Base-by-base conservation (phyloP, 495 filamentous ascomycete genomes). In the Penicillium simplicissimum region DNA sequence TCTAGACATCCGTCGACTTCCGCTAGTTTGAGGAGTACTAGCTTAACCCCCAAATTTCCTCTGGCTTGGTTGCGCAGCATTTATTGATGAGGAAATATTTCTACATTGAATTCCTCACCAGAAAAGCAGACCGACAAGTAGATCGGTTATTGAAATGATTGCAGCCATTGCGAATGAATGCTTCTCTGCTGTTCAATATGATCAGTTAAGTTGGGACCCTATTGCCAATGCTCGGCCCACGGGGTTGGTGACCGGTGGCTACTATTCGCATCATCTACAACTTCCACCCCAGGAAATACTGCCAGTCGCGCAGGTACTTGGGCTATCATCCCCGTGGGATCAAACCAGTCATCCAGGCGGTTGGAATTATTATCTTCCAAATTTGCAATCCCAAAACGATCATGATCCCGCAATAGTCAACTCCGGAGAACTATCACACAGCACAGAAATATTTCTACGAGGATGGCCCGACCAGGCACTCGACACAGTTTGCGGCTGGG, bases 401-500 rank as follows among this genome's bases (percentile, higher is more conserved):
- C 17, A 11, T 17, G 38, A 57, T 57, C 28, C 36, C 43, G 36
- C 40, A n/a, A 21, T 57, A 31, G 10, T 35, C 38, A 57, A 47
- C 11, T 17, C 21, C 8, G 40, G 40, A n/a, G 40, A 57, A 57
- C 10, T 25, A 43, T 33, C 43, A 25, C 55, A 47, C 40, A 47
- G 21, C 40, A 57, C 55, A 47, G 55, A 57, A 47, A 57, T 57
- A 43, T 57, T 57, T 35, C 19, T 40, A 47, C 19, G 25, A 13
- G 55, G 55, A 47, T 57, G 55, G 55, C 55, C 55, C 43, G 55
- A 19, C 19, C 55, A 57, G 40, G 55, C 55, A 28, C 25, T 31
- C 21, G 55, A 57, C 40, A 57, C 55, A 40, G 21, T 47, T 57
- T 57, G 55, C 37, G 55, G 55, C 21, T 57, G 55, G 55, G 55